A percentile compares a stretch with the other conserved stretches of the same genome.
Evolutionary conservation across 768 basidiomycete species (phyloP).

Genomic region (Hericium rajendrae): DNA sequence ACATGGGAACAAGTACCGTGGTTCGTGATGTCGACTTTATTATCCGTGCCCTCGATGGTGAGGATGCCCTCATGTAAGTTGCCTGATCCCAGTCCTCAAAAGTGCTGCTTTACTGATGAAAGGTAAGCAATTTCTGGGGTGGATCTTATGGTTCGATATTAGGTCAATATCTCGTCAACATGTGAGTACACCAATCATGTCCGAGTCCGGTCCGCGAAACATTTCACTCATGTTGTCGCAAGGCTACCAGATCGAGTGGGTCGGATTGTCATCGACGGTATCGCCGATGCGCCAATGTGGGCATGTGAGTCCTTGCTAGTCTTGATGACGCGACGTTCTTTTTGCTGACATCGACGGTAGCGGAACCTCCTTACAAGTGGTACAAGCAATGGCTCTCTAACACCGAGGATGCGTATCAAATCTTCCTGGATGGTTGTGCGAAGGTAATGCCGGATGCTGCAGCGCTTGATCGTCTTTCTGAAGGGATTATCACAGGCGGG

Average conservation of each 20-base stretch:
- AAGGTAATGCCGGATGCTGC: conserved; percentile 8
- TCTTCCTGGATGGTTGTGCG: conserved; percentile 21
- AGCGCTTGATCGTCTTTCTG: background rate
- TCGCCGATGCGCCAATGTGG: background rate
- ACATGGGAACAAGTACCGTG: conserved; percentile 24
- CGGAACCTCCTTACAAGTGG: conserved; percentile 4
- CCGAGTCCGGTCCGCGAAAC: background rate
- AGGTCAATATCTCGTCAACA: conserved; percentile 25
- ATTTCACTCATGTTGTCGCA: too few species aligned
- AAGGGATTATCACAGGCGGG: background rate
- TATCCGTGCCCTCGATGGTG: conserved; percentile 19
- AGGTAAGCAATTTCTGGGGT: conserved; percentile 21
- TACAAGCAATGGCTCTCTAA: conserved; percentile 16
- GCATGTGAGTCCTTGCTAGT: background rate
- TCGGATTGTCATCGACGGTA: background rate
- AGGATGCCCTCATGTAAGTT: conserved; percentile 16
- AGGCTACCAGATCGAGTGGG: background rate
- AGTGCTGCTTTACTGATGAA: background rate
- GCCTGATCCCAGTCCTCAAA: background rate
- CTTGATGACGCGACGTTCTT: background rate
- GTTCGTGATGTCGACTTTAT: conserved; percentile 24
- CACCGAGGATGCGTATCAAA: conserved; percentile 17
- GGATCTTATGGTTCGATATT: conserved; percentile 24
- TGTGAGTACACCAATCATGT: conserved; percentile 12
- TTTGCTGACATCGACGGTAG: background rate